Evolutionary conservation across 2,329 filamentous ascomycete species (phyloP).

Genomic region (Polychaeton citri): DNA sequence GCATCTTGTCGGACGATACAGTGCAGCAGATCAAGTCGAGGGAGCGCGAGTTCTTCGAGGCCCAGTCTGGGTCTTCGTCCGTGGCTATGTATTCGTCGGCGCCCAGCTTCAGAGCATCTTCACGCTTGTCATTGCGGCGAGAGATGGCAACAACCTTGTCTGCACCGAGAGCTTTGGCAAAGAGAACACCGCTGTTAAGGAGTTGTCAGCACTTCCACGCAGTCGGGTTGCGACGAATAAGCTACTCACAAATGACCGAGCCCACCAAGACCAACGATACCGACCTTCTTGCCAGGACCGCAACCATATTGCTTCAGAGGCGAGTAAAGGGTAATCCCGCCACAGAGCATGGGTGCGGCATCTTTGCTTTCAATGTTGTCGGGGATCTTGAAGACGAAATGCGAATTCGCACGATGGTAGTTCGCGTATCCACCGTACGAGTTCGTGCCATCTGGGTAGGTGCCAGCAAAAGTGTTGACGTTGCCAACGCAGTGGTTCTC

Average conservation of each 20-base stretch:
- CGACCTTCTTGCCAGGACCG: slow-evolving; percentile 40
- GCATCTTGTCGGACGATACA: slow-evolving; percentile 47
- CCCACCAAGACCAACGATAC: slow-evolving; percentile 59
- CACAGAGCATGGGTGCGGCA: slow-evolving; percentile 62
- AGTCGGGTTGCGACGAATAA: background rate
- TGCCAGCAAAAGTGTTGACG: slow-evolving; percentile 19
- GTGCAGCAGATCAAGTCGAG: slow-evolving; percentile 49
- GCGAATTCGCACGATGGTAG: slow-evolving; percentile 33
- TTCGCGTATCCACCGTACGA: slow-evolving; percentile 52
- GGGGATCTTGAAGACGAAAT: slow-evolving; percentile 49
- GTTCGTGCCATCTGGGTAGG: slow-evolving; percentile 21
- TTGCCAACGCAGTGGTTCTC: slow-evolving; percentile 29
- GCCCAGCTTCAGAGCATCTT: slow-evolving; percentile 48
- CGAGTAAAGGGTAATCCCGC: slow-evolving; percentile 59
- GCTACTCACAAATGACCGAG: slow-evolving; percentile 29
- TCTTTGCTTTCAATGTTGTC: slow-evolving; percentile 33
- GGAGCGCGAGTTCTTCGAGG: slow-evolving; percentile 36
- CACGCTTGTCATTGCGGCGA: slow-evolving; percentile 44
- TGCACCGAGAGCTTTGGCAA: slow-evolving; percentile 55
- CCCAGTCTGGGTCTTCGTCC: slow-evolving; percentile 47
- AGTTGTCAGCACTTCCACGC: background rate
- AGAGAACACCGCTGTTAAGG: slow-evolving; percentile 42
- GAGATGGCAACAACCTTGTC: slow-evolving; percentile 54
- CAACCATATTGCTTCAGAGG: slow-evolving; percentile 54
- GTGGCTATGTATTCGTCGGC: slow-evolving; percentile 47